Evolutionary conservation across 495 filamentous ascomycete species (phyloP), one percentile per base, ranked within the genome.

Genomic region (Xylaria nigripes): DNA sequence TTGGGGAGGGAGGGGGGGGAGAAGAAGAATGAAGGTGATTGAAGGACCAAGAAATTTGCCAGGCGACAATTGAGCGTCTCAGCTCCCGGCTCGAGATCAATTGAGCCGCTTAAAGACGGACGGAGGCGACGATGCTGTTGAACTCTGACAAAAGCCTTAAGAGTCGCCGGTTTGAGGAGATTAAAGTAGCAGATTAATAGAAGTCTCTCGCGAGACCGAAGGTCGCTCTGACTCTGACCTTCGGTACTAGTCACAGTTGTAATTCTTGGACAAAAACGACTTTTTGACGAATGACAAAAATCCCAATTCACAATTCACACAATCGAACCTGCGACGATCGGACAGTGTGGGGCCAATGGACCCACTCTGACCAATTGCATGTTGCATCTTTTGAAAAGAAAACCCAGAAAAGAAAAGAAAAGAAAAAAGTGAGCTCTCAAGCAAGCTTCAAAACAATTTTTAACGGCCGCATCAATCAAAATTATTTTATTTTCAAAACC

Each of bases 301-400:
- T 47, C 13, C 10, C 45, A 15, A 50, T 46, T 44, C 48, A 4
- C 30, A 21, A 30, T 36, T 36, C 15, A 12, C 15, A 12, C 32
- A 36, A 36, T n/a, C n/a, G n/a, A n/a, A n/a, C n/a, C 38, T 55
- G 53, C 53, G 53, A 55, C 44, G 18, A 55, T 36, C 53, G 53
- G 53, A 55, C 45, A 18, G 4, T 32, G 46, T 50, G 53, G 44
- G 13, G 36, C n/a, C n/a, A 18, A n/a, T 38, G 53, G 53, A 45
- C 27, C 18, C 8, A 1, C 13, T 36, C 22, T 38, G 16, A 10
- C 53, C 38, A 55, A 50, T 50, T 10, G 27, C 8, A 16, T 13
- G 12, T 25, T 19, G 15, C 19, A 29, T 16, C 30, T 44, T 22
- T 21, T n/a, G n/a, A 29, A 48, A 54, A 32, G n/a, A n/a, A n/a